Base-by-base conservation (phyloP, 345 rosid species). In the Lepidium sativum region DNA sequence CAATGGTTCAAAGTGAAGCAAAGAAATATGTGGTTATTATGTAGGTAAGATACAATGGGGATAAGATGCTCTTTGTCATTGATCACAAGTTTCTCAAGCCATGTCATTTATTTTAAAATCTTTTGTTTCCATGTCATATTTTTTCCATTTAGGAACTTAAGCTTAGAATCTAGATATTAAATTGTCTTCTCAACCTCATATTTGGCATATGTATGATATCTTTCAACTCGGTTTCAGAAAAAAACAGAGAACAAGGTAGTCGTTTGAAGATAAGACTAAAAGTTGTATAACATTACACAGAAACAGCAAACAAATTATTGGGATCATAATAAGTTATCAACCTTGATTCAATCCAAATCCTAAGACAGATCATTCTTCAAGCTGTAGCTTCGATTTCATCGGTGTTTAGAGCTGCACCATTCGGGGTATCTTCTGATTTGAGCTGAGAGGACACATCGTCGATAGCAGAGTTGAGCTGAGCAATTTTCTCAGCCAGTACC, bases 401-500 rank as follows among this genome's bases (percentile, higher is more conserved):
- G 5, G 86, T 67, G 67, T 73, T 78, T 51, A 77, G 77, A 27
- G 82, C 79, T 14, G 74, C 80, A 15, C 86, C 89, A 20, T 82
- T 80, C 7, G 86, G 84, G 17, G 85, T 42, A 35, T 83, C 92
- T 69, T 79, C 92, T 20, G 89, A 37, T 49, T 75, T 84, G 35
- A 88, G 90, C 81, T 86, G 98, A 53, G 86, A 35, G 27, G 98
- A 88, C 44, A 88, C 86, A 48, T 78, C 88, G 60, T 89, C 98
- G 16, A 92, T 88, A 47, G 98, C 95, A 17, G 88, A 78, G 80
- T 89, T 92, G 48, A 92, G 81, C 65, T 86, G 92, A 23, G 86
- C 92, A 41, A 92, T 92, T 80, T 92, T 89, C 71, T 86, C 89
- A 0, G 88, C 78, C 38, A 92, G 74, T 44, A 84, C 74, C 75